A percentile compares a stretch with the other conserved stretches of the same genome.
phyloP scores from a whole-genome alignment of 768 basidiomycete genomes.

The Cantharellus anzutake region DNA sequence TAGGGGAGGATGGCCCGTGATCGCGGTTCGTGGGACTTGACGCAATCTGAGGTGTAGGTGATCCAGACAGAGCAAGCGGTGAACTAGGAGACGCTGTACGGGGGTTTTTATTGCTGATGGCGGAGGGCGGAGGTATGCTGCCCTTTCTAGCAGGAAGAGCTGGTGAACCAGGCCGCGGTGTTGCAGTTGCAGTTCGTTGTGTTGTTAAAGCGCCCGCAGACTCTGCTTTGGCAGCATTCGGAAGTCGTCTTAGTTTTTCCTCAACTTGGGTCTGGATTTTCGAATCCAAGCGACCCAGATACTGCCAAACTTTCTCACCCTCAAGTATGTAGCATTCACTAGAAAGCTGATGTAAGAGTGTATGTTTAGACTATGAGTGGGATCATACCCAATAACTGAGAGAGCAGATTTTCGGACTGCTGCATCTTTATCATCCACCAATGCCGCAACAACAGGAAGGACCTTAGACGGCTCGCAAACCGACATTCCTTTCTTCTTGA shows the following conservation, averaged over 20 bases:
- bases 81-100: neutral
- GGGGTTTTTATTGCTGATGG: neutral
- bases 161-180: constrained; percentile 32
- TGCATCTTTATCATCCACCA: constrained; percentile 81
- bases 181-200: constrained; percentile 31
- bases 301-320: constrained; percentile 70
- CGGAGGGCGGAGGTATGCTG: neutral
- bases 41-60: neutral
- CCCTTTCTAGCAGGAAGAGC: neutral
- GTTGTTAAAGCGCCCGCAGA: constrained; percentile 25
- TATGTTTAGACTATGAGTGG: neutral
- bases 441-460: constrained; percentile 52
- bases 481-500: constrained; percentile 66
- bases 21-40: neutral
- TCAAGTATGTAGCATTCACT: constrained; percentile 69
- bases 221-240: constrained; percentile 32
- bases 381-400: constrained; percentile 52
- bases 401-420: constrained; percentile 77
- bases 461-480: constrained; percentile 69
- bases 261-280: constrained; percentile 90
- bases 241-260: constrained; percentile 68
- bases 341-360: neutral
- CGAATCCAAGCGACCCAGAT: constrained; percentile 52
- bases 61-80: neutral
- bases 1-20: neutral